phyloP scores from a whole-genome alignment of 495 filamentous ascomycete species.

The Neurospora hispaniola region DNA sequence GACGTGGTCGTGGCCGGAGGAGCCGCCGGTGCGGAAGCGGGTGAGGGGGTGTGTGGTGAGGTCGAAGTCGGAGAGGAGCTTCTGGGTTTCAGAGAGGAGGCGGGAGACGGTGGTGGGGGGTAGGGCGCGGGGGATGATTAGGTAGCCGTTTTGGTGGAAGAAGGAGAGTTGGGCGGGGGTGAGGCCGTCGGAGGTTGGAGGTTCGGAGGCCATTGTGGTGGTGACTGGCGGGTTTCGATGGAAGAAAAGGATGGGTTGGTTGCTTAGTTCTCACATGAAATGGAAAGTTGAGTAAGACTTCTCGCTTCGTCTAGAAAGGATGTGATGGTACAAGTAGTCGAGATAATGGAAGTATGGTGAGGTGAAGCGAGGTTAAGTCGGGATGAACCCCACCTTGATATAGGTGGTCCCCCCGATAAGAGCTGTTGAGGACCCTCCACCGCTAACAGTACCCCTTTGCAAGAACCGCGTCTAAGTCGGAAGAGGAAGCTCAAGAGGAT shows the following conservation, averaged over 20 bases:
- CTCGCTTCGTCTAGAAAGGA: background rate
- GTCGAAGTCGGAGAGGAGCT: slow-evolving; percentile 63
- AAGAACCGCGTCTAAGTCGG: background rate
- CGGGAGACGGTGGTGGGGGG: slow-evolving; percentile 46
- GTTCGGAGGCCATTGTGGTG: background rate
- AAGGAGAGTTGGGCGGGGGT: slow-evolving; percentile 56
- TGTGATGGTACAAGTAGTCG: background rate
- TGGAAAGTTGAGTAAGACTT: background rate
- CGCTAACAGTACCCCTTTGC: background rate
- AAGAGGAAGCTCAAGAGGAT: background rate
- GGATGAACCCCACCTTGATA: background rate
- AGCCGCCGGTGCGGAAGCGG: slow-evolving; percentile 71
- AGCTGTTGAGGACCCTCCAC: background rate
- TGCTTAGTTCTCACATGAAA: background rate
- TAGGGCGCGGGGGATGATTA: slow-evolving; percentile 76
- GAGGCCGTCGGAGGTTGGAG: slow-evolving; percentile 36
- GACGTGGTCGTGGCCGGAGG: slow-evolving; percentile 57
- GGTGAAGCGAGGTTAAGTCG: background rate
- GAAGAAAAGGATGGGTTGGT: background rate
- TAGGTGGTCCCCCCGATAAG: background rate
- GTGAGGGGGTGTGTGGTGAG: slow-evolving; percentile 82
- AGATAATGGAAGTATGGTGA: background rate
- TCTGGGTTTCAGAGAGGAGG: slow-evolving; percentile 64
- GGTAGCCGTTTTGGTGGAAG: slow-evolving; percentile 79
- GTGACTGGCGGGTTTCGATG: background rate